phyloP scores from a whole-genome alignment of 2,329 filamentous ascomycete species.

The Arthroderma uncinatum region DNA sequence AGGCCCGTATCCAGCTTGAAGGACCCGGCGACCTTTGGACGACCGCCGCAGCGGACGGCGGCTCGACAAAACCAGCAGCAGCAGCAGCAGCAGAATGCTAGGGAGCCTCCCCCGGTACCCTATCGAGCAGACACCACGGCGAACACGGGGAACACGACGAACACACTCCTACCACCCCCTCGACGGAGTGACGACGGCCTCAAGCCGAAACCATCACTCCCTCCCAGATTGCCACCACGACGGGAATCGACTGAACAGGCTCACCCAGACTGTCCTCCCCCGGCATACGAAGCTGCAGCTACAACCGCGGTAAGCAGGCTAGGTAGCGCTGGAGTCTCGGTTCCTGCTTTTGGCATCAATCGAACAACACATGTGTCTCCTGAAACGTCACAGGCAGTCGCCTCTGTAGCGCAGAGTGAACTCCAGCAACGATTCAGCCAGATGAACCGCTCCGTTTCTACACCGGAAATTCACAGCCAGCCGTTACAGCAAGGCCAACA shows the following conservation, averaged over 20 bases:
- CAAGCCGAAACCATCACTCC: conserved; percentile 44
- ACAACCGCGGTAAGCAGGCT: conserved; percentile 54
- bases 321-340: conserved; percentile 62
- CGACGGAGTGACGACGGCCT: conserved; percentile 33
- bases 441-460: conserved; percentile 34
- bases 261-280: conserved; percentile 32
- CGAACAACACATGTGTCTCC: conserved; percentile 19
- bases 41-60: conserved; percentile 52
- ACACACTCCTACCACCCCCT: conserved; percentile 58
- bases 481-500: conserved; percentile 50
- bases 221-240: conserved; percentile 62
- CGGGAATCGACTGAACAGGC: conserved; percentile 38
- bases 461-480: conserved; percentile 49
- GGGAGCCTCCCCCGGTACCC: conserved; percentile 46
- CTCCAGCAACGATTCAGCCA: conserved; percentile 57
- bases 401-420: conserved; percentile 46
- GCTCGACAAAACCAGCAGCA: neutral
- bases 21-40: conserved; percentile 67
- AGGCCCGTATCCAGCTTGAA: conserved; percentile 58
- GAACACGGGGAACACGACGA: too few species aligned
- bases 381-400: conserved; percentile 14
- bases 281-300: conserved; percentile 36
- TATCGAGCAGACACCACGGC: conserved; percentile 58
- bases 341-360: conserved; percentile 67
- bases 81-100: neutral